These are phyloP conservation scores for Xylaria curta DNA, from an alignment of 495 filamentous ascomycete species.

Conservation along the genomic window DNA sequence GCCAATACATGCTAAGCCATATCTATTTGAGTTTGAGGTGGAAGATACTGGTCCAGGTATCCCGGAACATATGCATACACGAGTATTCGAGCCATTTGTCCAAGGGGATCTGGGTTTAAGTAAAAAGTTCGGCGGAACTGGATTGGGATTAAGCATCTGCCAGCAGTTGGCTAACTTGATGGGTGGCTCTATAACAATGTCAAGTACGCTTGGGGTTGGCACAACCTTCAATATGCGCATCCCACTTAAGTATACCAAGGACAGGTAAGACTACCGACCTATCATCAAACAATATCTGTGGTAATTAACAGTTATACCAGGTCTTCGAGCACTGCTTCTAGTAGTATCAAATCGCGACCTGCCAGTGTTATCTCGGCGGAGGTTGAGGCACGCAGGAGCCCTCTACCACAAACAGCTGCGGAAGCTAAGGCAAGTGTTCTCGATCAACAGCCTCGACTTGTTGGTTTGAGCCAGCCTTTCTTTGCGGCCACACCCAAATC, in stretches of 20 bases:
- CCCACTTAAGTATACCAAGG: slow-evolving; percentile 77
- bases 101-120: slow-evolving; percentile 88
- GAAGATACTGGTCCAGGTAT: slow-evolving; percentile 93
- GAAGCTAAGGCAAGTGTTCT: slow-evolving; percentile 45
- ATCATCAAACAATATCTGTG: slow-evolving; percentile 39
- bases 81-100: slow-evolving; percentile 93
- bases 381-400: slow-evolving; percentile 54
- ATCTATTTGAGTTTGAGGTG: slow-evolving; percentile 85
- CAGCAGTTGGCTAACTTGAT: slow-evolving; percentile 83
- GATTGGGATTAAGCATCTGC: slow-evolving; percentile 89
- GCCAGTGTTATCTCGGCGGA: slow-evolving; percentile 78
- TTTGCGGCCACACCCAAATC: slow-evolving; percentile 67
- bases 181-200: slow-evolving; percentile 75
- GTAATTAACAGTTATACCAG: slow-evolving; percentile 50
- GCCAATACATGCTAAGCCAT: slow-evolving; percentile 61
- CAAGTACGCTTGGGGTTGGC: slow-evolving; percentile 75
- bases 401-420: slow-evolving; percentile 38
- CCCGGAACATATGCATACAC: slow-evolving; percentile 71
- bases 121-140: slow-evolving; percentile 90
- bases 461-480: slow-evolving; percentile 85
- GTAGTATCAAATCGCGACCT: slow-evolving; percentile 69
- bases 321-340: slow-evolving; percentile 53
- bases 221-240: slow-evolving; percentile 85
- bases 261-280: slow-evolving; percentile 47
- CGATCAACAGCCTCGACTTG: slow-evolving; percentile 72